Conservation (phyloP, 2,329 filamentous ascomycete species). For the Colletotrichum abscissum region DNA sequence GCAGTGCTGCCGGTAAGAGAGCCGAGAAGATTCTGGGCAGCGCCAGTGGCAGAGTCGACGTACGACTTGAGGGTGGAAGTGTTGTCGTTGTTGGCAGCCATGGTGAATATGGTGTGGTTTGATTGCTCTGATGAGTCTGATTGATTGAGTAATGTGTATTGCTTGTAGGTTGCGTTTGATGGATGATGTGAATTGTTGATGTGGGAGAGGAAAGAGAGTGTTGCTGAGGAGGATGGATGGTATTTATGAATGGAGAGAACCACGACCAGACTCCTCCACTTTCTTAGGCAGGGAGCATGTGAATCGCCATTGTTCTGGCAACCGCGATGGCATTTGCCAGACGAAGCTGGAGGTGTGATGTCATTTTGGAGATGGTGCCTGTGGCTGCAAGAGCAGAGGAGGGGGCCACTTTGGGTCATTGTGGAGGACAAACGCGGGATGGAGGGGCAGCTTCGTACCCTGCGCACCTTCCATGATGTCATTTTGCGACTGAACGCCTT, state of each 20-base stretch:
- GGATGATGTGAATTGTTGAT: background rate
- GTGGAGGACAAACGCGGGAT: conserved; percentile 15
- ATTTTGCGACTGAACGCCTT: conserved; percentile 10
- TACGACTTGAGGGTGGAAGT: conserved; percentile 85
- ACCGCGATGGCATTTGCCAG: conserved; percentile 16
- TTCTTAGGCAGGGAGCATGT: conserved; percentile 25
- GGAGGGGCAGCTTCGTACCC: conserved; percentile 24
- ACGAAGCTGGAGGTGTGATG: conserved; percentile 25
- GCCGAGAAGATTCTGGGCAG: conserved; percentile 78
- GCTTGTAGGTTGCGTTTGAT: conserved; percentile 6
- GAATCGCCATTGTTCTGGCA: conserved; percentile 29
- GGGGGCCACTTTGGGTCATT: background rate
- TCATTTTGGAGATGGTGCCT: conserved; percentile 27
- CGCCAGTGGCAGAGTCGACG: conserved; percentile 78
- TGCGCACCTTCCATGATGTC: conserved; percentile 27
- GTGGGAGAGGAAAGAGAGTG: fast-evolving
- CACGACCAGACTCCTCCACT: background rate
- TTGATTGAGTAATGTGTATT: background rate
- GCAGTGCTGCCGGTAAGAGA: conserved; percentile 77
- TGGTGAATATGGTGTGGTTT: conserved; percentile 8
- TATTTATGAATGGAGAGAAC: conserved; percentile 23
- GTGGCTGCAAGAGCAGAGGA: conserved; percentile 1
- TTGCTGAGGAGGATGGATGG: background rate
- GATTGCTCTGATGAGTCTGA: background rate
- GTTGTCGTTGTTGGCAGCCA: conserved; percentile 37